A percentile compares a stretch with the other conserved stretches of the same genome.
Evolutionary conservation across 106 monocot genomes (phyloP).

Genomic region (Acorus calamus): DNA sequence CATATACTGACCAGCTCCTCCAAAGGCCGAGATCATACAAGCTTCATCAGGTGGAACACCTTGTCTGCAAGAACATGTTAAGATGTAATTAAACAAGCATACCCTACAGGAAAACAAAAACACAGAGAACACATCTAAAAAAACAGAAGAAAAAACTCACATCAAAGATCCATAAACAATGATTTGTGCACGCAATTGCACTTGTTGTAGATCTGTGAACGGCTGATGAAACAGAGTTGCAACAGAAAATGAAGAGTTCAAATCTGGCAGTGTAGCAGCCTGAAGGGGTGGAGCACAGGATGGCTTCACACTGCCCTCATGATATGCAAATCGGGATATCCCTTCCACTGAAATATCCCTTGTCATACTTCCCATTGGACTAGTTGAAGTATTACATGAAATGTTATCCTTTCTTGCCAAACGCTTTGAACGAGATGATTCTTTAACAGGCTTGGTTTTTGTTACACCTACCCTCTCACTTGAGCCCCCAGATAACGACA

Average conservation of each 20-base stretch:
- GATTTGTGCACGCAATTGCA: constrained; percentile 90
- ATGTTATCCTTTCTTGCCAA: constrained; percentile 12
- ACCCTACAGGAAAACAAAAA: not conserved
- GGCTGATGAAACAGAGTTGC: constrained; percentile 47
- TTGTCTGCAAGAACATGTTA: constrained; percentile 51
- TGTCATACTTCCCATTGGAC: constrained; percentile 3
- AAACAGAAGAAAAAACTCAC: constrained; percentile 29
- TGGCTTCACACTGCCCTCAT: constrained; percentile 17
- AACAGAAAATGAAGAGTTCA: constrained; percentile 33
- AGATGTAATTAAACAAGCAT: not conserved
- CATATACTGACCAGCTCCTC: constrained; percentile 54
- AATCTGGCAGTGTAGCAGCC: constrained; percentile 43
- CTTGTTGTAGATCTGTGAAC: constrained; percentile 83
- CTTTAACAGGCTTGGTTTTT: constrained; percentile 28
- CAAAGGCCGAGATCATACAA: constrained; percentile 74
- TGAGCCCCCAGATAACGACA: constrained; percentile 8
- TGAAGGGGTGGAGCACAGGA: constrained; percentile 25
- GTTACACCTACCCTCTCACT: constrained; percentile 12
- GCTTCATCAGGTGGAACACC: constrained; percentile 78
- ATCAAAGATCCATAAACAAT: constrained; percentile 95
- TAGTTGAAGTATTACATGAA: constrained; percentile 6
- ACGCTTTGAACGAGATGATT: constrained; percentile 16
- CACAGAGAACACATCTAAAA: not conserved
- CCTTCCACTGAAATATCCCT: constrained; percentile 22
- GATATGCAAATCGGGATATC: constrained; percentile 16